Evolutionary conservation across 1,284 basidiomycete species (phyloP).

Genomic region (Rhodotorula sp.): DNA sequence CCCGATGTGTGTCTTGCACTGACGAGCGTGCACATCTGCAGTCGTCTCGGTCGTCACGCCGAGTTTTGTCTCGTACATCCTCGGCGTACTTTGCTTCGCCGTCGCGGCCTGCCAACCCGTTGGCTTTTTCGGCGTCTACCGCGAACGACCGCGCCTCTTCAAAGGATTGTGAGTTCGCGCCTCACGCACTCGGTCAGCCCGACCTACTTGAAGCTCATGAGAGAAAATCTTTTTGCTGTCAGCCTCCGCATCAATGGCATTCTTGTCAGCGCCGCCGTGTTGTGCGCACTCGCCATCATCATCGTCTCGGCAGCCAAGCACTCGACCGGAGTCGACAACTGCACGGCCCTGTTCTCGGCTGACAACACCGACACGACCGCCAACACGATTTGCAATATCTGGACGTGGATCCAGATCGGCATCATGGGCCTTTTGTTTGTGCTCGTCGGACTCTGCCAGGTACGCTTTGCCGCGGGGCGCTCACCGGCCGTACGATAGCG

Average conservation of each 20-base stretch:
- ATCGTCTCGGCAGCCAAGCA: constrained; percentile 73
- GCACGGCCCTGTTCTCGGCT: constrained; percentile 63
- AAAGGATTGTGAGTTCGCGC: constrained; percentile 58
- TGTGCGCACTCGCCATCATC: constrained; percentile 74
- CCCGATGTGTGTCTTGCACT: background rate
- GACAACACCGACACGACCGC: constrained; percentile 53
- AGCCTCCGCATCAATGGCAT: constrained; percentile 61
- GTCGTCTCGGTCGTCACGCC: constrained; percentile 82
- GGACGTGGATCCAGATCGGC: constrained; percentile 87
- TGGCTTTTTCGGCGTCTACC: constrained; percentile 75
- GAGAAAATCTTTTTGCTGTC: background rate
- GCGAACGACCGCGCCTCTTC: constrained; percentile 74
- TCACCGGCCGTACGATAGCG: background rate
- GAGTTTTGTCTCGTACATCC: constrained; percentile 66
- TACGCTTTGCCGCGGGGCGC: constrained; percentile 47
- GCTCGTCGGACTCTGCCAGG: constrained; percentile 70
- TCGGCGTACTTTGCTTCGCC: constrained; percentile 71
- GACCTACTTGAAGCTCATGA: too few relatives aligned
- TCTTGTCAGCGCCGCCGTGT: constrained; percentile 61
- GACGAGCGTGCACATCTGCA: constrained; percentile 46
- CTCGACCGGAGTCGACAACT: constrained; percentile 63
- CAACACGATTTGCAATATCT: constrained; percentile 74
- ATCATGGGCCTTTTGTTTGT: constrained; percentile 83
- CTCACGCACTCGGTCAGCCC: too few relatives aligned
- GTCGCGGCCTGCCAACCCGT: constrained; percentile 69